Conservation (phyloP, 2,329 filamentous ascomycete species). For the Periconia digitata region DNA sequence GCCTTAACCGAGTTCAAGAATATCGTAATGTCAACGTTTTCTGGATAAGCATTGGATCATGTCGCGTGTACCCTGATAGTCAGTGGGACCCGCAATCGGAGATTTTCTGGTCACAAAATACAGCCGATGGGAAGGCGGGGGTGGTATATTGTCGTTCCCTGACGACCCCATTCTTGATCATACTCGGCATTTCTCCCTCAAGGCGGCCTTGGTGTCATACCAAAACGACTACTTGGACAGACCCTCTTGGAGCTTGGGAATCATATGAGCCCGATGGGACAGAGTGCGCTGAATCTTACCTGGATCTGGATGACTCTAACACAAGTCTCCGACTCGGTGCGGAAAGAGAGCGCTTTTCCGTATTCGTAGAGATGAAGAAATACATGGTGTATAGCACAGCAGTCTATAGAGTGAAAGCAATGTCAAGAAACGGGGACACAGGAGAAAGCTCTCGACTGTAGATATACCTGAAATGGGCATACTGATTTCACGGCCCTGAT, state of each 20-base stretch:
- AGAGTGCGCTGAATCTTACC: slow-evolving; percentile 3
- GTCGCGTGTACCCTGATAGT: not conserved
- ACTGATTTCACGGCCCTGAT: not conserved
- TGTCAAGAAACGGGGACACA: not conserved
- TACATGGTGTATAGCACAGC: slow-evolving; percentile 1
- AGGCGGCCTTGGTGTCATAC: slow-evolving; percentile 3
- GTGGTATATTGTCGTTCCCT: slow-evolving; percentile 1
- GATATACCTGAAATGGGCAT: not conserved
- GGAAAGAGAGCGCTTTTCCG: not conserved
- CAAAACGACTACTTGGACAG: slow-evolving; percentile 2
- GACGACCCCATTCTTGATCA: slow-evolving; percentile 3
- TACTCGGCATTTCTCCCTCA: slow-evolving; percentile 4
- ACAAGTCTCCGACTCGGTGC: not conserved
- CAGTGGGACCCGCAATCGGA: slow-evolving; percentile 4
- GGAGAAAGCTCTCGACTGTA: slow-evolving; percentile 1
- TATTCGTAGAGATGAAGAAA: slow-evolving; percentile 3
- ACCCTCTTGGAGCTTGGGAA: slow-evolving; percentile 1
- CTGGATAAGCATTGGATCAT: slow-evolving; percentile 3
- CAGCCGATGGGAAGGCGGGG: slow-evolving; percentile 1
- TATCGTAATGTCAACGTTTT: slow-evolving; percentile 4
- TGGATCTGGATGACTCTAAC: slow-evolving; percentile 2
- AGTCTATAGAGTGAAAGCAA: slow-evolving; percentile 4
- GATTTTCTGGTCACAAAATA: slow-evolving; percentile 3
- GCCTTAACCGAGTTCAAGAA: slow-evolving; percentile 2
- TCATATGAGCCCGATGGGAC: slow-evolving; percentile 3